Percentiles rank a stretch among this genome's conserved stretches.
Evolutionary conservation across 2,329 filamentous ascomycete genomes (phyloP).

Genomic region (Hymenoscyphus linearis): DNA sequence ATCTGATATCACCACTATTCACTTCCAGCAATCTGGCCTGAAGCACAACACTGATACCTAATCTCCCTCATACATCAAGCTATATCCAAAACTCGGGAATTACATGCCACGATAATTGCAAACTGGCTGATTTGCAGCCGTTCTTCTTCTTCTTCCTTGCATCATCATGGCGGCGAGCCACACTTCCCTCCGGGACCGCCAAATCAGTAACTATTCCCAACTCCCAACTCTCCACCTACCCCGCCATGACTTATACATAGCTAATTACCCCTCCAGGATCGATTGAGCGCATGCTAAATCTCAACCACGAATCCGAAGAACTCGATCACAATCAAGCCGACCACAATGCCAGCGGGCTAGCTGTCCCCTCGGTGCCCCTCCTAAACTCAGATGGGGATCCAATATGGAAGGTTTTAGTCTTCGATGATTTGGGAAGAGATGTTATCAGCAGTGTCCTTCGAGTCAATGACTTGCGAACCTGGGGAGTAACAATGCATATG

Average conservation of each 20-base stretch:
- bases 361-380: conserved; percentile 69
- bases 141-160: conserved; percentile 1
- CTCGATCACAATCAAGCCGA: conserved; percentile 56
- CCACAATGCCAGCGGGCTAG: conserved; percentile 52
- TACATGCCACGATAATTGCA: conserved; percentile 25
- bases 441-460: conserved; percentile 94
- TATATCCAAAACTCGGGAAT: conserved; percentile 2
- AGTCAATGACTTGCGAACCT: conserved; percentile 85
- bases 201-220: conserved; percentile 53
- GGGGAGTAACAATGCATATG: conserved; percentile 97
- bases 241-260: background rate
- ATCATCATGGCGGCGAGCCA: conserved; percentile 48
- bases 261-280: conserved; percentile 55
- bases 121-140: conserved; percentile 32
- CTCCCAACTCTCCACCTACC: too few species aligned
- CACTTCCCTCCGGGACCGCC: conserved; percentile 62
- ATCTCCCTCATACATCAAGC: conserved; percentile 4
- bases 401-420: conserved; percentile 96
- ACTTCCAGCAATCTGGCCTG: conserved; percentile 14
- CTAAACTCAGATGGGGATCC: conserved; percentile 83
- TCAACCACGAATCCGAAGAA: conserved; percentile 67
- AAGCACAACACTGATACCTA: conserved; percentile 3
- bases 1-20: background rate
- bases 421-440: conserved; percentile 86
- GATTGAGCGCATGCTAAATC: conserved; percentile 90